Base-by-base conservation (phyloP, 768 basidiomycete species). In the Boletus rubroflammeus region DNA sequence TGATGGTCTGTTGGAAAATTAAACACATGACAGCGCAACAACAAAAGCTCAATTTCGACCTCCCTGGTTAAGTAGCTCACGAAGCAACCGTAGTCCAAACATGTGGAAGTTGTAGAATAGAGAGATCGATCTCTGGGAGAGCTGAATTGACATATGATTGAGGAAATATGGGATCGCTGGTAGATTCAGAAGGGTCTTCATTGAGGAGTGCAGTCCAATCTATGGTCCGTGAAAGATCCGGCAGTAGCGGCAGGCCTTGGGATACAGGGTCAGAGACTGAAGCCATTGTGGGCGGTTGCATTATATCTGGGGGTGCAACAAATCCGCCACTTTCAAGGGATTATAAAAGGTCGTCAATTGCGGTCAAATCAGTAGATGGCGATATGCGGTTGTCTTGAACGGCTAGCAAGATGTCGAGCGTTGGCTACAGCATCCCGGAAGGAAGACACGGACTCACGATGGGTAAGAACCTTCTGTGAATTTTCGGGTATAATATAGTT, bases 401-500 rank as follows among this genome's bases (percentile, higher is more conserved):
- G 6, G 40, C 50, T 35, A 19, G 28, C 15, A 31, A 40, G 7
- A 11, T 8, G 3, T 29, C 15, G 5, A 28, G 11, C 8, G 2
- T 45, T 7, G 3, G 14, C 7, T 6, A 10, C 15, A 9, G 9
- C n/a, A 26, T 21, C 10, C 2, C 3, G 0, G 9, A 40, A 45
- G 11, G 10, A 41, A 40, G 7, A 47, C 15, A 38, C 4, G 15
- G 5, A 58, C 45, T 61, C 41, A 56, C 53, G 7, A 32, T 47
- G 13, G 9, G 14, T 6, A 4, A 46, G 21, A 6, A 42, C 3
- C 11, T 32, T 29, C 23, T 52, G 38, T 28, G 23, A 6, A 13
- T 58, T 39, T 34, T 55, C 59, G 8, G 52, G 58, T 19, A 64
- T 55, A 3, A 6, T 46, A 0, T 73, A 66, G 0, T 67, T 51